Conservation (phyloP, 1,139 yeast species). For the Suhomyces chickasaworum region DNA sequence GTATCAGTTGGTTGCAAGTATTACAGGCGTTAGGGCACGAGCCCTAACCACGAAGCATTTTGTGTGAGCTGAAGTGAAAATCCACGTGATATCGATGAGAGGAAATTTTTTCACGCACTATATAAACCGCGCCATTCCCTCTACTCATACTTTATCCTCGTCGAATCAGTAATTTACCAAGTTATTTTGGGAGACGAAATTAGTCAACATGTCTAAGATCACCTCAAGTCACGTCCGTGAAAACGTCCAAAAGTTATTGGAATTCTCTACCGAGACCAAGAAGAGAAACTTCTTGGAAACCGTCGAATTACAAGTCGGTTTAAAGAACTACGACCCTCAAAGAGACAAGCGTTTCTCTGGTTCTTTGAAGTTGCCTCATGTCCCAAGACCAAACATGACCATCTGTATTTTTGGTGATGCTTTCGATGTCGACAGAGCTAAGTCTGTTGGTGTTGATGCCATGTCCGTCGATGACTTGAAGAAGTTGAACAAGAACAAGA, state of each 20-base stretch:
- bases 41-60: no score
- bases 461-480: slow-evolving; percentile 99
- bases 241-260: slow-evolving; percentile 90
- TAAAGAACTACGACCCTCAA: slow-evolving; percentile 99
- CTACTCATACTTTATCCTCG: slow-evolving; percentile 38
- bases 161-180: slow-evolving; percentile 54
- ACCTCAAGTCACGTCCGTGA: slow-evolving; percentile 94
- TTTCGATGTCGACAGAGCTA: slow-evolving; percentile 99
- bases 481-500: slow-evolving; percentile 99
- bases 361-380: slow-evolving; percentile 96
- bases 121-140: slow-evolving; percentile 4
- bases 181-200: slow-evolving; percentile 69
- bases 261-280: slow-evolving; percentile 92
- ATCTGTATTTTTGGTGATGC: slow-evolving; percentile 99
- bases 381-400: slow-evolving; percentile 99
- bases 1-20: neutral
- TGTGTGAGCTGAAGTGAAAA: no score
- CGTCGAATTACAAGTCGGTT: slow-evolving; percentile 99
- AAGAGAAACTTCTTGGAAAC: slow-evolving; percentile 99
- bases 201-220: slow-evolving; percentile 82
- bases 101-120: slow-evolving; percentile 10
- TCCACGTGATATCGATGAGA: neutral
- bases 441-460: slow-evolving; percentile 99
- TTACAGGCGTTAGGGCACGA: slow-evolving; percentile 2
- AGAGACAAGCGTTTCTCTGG: slow-evolving; percentile 99